Evolutionary conservation across 2,329 filamentous ascomycete genomes (phyloP), one percentile per base, ranked within the genome.

Genomic region (Myotisia sp.): DNA sequence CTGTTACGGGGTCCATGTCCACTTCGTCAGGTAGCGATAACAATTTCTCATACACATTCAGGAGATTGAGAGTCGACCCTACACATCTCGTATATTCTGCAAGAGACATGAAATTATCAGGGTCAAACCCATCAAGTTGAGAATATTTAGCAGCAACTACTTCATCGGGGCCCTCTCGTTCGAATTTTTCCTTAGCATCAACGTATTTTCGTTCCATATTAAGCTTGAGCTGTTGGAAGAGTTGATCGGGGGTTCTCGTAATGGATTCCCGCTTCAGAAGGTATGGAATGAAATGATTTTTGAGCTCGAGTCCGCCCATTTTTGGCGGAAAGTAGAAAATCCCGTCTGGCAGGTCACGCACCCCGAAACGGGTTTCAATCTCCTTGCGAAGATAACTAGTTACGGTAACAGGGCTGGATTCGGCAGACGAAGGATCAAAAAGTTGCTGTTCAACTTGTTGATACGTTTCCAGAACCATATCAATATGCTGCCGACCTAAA

Each of bases 141-240:
- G 28, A 24, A 23, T n/a, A 37, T 38, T 19, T 29, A 26, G 14
- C 23, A 10, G 13, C 34, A 17, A 29, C 34, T 27, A 8, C 21
- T 13, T n/a, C 3, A 22, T 41, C 33, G 4, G 50, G 35, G 2
- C 51, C 51, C 12, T 46, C 31, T 21, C 47, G 44, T 18, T 54
- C 48, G 35, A 55, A 59, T 2, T 29, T 39, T 24, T 51, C 47
- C 39, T 57, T 58, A 21, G 43, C 48, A 3, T 22, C 63, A 9
- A 64, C 42, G 71, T 65, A 12, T 68, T 65, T 21, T 75, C n/a
- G n/a, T n/a, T n/a, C n/a, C 73, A 1, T 67, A 64, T 2, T 65
- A 37, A 6, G 59, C 34, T 5, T 51, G 48, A 2, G 50, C 54
- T 21, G 45, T 13, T 51, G 45, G 2, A 64, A 40, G 2, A 53